Evolutionary conservation across 108 stramenopile species (phyloP).

Genomic region (Mayamaea pseudoterrestris): DNA sequence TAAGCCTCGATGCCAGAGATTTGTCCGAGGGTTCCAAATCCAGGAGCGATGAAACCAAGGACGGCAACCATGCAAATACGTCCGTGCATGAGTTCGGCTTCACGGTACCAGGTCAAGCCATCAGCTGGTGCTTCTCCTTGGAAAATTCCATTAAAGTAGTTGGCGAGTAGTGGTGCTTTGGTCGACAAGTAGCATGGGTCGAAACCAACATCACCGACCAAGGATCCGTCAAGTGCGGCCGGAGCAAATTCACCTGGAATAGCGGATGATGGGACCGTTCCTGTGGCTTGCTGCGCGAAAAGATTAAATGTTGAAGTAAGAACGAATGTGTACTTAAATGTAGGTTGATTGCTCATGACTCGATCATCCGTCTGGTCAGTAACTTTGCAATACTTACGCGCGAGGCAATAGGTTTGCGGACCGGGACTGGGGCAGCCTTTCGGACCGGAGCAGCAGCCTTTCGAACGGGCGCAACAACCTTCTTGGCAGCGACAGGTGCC

Average conservation of each 20-base stretch:
- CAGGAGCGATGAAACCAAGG: conserved; percentile 91
- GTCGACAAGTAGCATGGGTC: conserved; percentile 94
- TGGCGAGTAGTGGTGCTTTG: conserved; percentile 32
- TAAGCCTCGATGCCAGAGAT: conserved; percentile 87
- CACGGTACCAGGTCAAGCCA: conserved; percentile 84
- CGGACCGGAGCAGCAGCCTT: too few relatives aligned
- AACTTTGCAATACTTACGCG: too few relatives aligned
- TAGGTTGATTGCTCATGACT: too few relatives aligned
- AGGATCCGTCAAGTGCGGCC: conserved; percentile 80
- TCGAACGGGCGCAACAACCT: not conserved
- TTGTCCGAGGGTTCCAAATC: conserved; percentile 87
- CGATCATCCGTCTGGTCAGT: too few relatives aligned
- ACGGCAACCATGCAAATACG: conserved; percentile 95
- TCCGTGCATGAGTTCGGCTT: conserved; percentile 95
- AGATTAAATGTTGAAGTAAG: too few relatives aligned
- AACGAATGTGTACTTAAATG: too few relatives aligned
- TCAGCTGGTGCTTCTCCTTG: conserved; percentile 31
- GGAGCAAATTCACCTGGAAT: conserved; percentile 74
- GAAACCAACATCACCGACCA: conserved; percentile 91
- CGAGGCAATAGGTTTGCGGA: too few relatives aligned
- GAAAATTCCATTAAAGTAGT: conserved; percentile 47
- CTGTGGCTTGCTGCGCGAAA: not conserved
- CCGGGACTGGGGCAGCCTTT: too few relatives aligned
- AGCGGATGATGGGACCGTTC: conserved; percentile 44
- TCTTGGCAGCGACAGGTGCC: conserved; percentile 1